These are phyloP conservation scores for Pyrus communis DNA, from an alignment of 306 rosid genomes.

Conservation along the genomic window DNA sequence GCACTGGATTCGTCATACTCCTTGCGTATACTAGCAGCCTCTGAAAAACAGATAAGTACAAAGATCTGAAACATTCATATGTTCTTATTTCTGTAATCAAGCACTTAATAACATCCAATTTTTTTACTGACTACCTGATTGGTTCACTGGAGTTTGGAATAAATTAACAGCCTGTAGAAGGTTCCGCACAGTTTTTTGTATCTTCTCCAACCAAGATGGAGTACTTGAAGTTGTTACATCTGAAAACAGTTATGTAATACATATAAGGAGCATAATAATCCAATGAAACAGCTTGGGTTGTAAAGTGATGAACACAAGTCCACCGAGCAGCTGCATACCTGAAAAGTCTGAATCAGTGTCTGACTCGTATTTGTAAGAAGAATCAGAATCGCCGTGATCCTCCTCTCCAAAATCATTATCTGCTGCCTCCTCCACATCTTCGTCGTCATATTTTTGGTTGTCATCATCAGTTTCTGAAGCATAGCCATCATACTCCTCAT, in stretches of 20 bases:
- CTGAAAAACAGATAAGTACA: constrained; percentile 36
- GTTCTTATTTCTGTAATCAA: neutral
- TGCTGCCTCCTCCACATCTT: constrained; percentile 37
- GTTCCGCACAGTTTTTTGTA: constrained; percentile 61
- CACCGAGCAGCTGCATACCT: constrained; percentile 45
- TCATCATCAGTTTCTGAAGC: constrained; percentile 87
- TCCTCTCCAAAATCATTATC: constrained; percentile 54
- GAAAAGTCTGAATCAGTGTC: constrained; percentile 53
- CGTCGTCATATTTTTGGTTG: constrained; percentile 43
- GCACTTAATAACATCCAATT: constrained; percentile 1
- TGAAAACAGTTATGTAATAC: constrained; percentile 9
- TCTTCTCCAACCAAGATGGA: constrained; percentile 84
- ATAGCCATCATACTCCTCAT: constrained; percentile 59
- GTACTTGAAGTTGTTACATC: constrained; percentile 45
- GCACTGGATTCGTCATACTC: constrained; percentile 86
- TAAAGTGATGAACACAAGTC: constrained; percentile 10
- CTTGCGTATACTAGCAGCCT: constrained; percentile 82
- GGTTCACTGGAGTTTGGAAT: constrained; percentile 87
- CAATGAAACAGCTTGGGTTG: neutral
- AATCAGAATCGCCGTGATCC: constrained; percentile 46
- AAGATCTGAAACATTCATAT: constrained; percentile 18
- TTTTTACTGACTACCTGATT: constrained; percentile 49
- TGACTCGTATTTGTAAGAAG: constrained; percentile 54
- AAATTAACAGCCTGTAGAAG: constrained; percentile 64
- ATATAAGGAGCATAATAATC: neutral